phyloP scores from a whole-genome alignment of 768 basidiomycete species.

The Lanmaoa pseudosensibilis region DNA sequence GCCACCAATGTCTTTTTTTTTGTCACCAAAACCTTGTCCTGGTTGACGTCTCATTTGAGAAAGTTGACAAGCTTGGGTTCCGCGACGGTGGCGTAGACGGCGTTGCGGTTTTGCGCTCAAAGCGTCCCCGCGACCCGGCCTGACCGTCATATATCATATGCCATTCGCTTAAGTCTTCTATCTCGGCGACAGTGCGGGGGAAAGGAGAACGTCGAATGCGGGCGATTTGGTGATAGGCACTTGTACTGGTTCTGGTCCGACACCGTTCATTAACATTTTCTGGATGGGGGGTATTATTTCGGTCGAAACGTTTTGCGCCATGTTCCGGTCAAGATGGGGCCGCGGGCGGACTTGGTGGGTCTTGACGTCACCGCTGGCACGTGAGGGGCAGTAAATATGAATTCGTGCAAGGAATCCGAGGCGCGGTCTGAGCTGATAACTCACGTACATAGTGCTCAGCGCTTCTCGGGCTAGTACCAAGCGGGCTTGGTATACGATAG shows the following conservation, averaged over 20 bases:
- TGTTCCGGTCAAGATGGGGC: conserved; percentile 7
- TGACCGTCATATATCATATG: too few relatives aligned
- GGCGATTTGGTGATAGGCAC: too few relatives aligned
- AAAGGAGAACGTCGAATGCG: too few relatives aligned
- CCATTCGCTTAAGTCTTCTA: background rate
- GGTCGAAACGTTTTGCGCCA: background rate
- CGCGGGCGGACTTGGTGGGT: background rate
- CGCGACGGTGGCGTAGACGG: background rate
- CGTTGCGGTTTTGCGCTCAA: background rate
- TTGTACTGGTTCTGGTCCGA: background rate
- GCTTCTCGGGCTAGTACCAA: too few relatives aligned
- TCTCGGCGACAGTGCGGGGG: conserved; percentile 2
- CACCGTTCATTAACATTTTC: background rate
- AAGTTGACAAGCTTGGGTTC: background rate
- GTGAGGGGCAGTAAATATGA: background rate
- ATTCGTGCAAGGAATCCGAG: too few relatives aligned
- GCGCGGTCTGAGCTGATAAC: background rate
- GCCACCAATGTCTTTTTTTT: background rate
- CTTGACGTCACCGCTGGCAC: conserved; percentile 4
- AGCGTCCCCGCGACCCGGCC: background rate
- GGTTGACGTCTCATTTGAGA: background rate
- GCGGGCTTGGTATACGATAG: too few relatives aligned
- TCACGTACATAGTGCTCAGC: background rate
- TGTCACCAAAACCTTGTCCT: background rate
- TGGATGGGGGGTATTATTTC: background rate